Evolutionary conservation across 2,329 filamentous ascomycete genomes (phyloP), one percentile per base, ranked within the genome.

Genomic region (Neofusicoccum sp.): DNA sequence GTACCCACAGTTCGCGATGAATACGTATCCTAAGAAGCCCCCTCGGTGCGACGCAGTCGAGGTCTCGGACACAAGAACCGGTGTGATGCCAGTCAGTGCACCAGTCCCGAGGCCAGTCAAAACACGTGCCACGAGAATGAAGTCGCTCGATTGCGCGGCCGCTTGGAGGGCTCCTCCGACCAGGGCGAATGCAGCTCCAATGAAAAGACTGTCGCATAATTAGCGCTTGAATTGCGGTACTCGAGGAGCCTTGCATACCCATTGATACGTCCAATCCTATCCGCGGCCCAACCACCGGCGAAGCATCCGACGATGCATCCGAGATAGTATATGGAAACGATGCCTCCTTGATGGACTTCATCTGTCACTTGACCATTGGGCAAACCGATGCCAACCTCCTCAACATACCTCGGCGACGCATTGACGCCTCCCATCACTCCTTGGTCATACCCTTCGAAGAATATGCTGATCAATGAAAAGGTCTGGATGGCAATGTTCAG

Each of bases 341-440:
- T 88, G 2, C 85, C 85, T 6, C 86, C 86, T 67, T 89, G 84
- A 2, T 87, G 76, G 16, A 88, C 67, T 28, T 82, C 83, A 67
- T 87, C 73, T 1, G 82, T 85, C 9, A 88, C 61, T 1, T 71
- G 67, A 24, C 76, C 75, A 24, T 77, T 71, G 16, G 82, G 80
- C 65, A 88, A 80, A 5, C 87, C 87, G 63, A 89, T 85, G 6
- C 80, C 80, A 86, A 90, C 89, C 8, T 84, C 74, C 38, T 84
- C 77, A 54, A 86, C 83, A 68, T 89, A 90, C 69, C 88, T 75
- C 53, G 81, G 81, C 40, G 85, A 80, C 48, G 84, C 86, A 72
- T 89, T 89, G 11, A 89, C 86, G 60, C 87, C 87, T 16, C 83
- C 83, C 79, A 82, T 82, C 75, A 82, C 78, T 33, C 80, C 82